Evolutionary conservation across 2,329 filamentous ascomycete genomes (phyloP).

Genomic region (Cordyceps javanica): DNA sequence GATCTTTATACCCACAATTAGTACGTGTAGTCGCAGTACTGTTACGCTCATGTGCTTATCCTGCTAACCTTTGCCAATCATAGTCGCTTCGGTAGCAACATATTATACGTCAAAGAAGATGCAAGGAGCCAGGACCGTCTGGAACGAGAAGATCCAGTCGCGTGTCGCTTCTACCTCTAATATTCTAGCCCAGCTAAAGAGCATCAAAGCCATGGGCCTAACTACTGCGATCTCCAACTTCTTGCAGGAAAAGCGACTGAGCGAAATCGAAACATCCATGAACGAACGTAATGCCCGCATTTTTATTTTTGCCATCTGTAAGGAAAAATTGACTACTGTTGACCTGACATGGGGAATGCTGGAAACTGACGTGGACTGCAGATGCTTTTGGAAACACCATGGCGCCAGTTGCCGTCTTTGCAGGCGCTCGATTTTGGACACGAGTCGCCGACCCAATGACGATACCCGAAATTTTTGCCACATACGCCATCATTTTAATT

Average conservation of each 20-base stretch:
- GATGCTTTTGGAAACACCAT: background rate
- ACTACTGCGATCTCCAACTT: background rate
- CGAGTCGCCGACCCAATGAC: background rate
- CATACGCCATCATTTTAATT: background rate
- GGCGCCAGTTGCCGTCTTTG: slow-evolving; percentile 3
- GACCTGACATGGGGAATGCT: background rate
- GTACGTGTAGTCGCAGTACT: background rate
- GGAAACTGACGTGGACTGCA: background rate
- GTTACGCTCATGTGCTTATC: background rate
- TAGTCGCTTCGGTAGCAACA: background rate
- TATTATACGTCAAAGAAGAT: slow-evolving; percentile 1
- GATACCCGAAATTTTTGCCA: background rate
- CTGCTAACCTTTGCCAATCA: background rate
- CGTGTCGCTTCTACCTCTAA: slow-evolving; percentile 1
- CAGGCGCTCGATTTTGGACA: slow-evolving; percentile 8
- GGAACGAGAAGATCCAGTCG: slow-evolving; percentile 1
- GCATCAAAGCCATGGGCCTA: slow-evolving; percentile 4
- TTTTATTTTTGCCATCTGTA: background rate
- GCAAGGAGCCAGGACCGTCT: background rate
- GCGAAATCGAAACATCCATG: slow-evolving; percentile 4
- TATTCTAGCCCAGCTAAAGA: slow-evolving; percentile 2
- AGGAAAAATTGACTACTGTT: background rate
- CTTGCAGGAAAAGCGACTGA: background rate
- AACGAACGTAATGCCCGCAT: slow-evolving; percentile 4
- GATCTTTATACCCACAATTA: background rate